Evolutionary conservation across 139 green algal species (phyloP), one percentile per base, ranked within the genome.

Genomic region (Chlorella sp.): DNA sequence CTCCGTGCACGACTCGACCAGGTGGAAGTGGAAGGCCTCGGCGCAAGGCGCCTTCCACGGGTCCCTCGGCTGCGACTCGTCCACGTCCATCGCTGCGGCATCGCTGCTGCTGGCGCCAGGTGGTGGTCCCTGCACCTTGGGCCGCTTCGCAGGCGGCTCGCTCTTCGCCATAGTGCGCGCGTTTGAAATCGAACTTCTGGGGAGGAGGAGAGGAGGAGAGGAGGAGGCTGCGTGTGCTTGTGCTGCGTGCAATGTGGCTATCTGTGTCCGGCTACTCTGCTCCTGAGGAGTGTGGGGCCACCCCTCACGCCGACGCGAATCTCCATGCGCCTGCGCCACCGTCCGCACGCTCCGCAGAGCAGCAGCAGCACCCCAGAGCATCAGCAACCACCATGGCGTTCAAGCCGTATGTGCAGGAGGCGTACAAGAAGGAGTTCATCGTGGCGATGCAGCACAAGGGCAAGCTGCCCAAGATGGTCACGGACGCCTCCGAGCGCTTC

Each of bases 341-440:
- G 17, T 55, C 10, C 17, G 17, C 42, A 55, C 10, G 10, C 10
- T 55, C 17, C 10, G 42, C 42, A 17, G 42, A 55, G 42, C 42
- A 55, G 10, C 10, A 55, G 10, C 10, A 55, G 17, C 42, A 17
- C 10, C 10, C 42, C 42, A 55, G 42, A 17, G 17, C 17, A 24
- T 55, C 10, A 24, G 42, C 42, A 17, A 24, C 17, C 42, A 17
- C 42, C 10, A 55, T 10, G 42, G 20, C 5, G 63, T 26, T 51
- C 31, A 49, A 69, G 63, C 63, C 63, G 30, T 50, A 69, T 24
- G 30, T 35, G 3, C 14, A 49, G 63, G 63, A 69, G 32, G 31
- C 27, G 14, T 35, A 30, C 32, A 69, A 69, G 33, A 69, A 69
- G 20, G 63, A 69, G 63, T 69, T 69, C 33, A 35, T 69, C 3